Evolutionary conservation across 2,329 filamentous ascomycete species (phyloP), one percentile per base, ranked within the genome.

Genomic region (Cytospora paraplurivora): DNA sequence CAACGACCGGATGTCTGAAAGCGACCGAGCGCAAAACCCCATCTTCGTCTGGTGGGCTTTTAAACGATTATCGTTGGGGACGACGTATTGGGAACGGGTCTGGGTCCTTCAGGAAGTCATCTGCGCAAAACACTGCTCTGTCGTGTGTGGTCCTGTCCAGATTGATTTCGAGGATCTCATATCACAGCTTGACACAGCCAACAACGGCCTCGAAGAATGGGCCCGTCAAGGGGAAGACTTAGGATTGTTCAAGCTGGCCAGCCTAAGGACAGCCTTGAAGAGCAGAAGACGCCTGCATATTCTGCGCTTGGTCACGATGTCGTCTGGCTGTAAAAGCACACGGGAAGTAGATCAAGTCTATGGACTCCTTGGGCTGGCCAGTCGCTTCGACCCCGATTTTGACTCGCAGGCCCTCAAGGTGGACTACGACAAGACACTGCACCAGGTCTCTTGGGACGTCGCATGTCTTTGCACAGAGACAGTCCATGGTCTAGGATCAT

Each of bases 61-160:
- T n/a, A n/a, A n/a, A n/a, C n/a, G n/a, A n/a, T n/a, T n/a, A n/a
- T n/a, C n/a, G n/a, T n/a, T 54, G 13, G 13, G 33, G 3, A 37
- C 54, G 19, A 21, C 44, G 3, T 61, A 61, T 33, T 61, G 58
- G 58, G 37, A 51, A 8, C 35, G 58, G 19, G 58, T 55, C 38
- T 61, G 58, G 58, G 41, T 61, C 8, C 19, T 61, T 11, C 58
- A 61, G 38, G 58, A 61, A 17, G 38, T 61, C 12, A 41, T 52
- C 15, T 61, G 58, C 19, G 58, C 50, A 4, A 44, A 32, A 13
- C 19, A 27, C 4, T 32, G 50, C 37, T n/a, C n/a, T 19, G 51
- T 61, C 5, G 58, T 49, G 15, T 61, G 32, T 32, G 58, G 58
- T 21, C 37, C 58, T 33, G 51, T 61, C 17, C 50, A 38, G 12